Evolutionary conservation across 139 green algal species (phyloP).

Genomic region (Monoraphidium neglectum): DNA sequence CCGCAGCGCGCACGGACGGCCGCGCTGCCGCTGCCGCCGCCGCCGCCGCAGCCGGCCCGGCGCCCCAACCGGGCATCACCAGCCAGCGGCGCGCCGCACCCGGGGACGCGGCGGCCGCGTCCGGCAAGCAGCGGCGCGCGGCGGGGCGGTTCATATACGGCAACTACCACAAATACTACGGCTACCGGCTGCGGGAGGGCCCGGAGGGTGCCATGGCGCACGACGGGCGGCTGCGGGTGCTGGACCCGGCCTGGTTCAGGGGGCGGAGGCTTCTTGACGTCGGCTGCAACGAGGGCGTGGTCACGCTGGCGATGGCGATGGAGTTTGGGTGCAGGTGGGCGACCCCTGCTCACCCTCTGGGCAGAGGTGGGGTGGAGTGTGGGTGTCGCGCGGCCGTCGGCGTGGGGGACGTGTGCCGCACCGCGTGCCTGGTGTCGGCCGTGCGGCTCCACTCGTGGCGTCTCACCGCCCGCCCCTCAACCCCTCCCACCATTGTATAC

Average conservation of each 20-base stretch:
- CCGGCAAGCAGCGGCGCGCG: not conserved
- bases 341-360: too few relatives aligned
- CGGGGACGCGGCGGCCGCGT: not conserved
- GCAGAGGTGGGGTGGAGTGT: too few relatives aligned
- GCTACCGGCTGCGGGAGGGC: constrained; percentile 58
- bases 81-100: not conserved
- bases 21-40: too few relatives aligned
- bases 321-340: constrained; percentile 41
- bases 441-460: too few relatives aligned
- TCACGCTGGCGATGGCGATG: constrained; percentile 77
- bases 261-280: constrained; percentile 79
- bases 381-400: too few relatives aligned
- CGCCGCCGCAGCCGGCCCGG: too few relatives aligned
- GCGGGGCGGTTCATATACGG: constrained; percentile 54
- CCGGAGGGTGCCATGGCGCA: constrained; percentile 36
- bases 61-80: not conserved
- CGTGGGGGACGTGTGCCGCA: too few relatives aligned
- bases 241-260: constrained; percentile 68
- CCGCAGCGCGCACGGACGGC: too few relatives aligned
- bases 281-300: constrained; percentile 92
- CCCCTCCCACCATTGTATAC: too few relatives aligned
- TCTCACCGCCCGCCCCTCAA: too few relatives aligned
- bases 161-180: constrained; percentile 91
- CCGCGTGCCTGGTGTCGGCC: too few relatives aligned
- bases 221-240: constrained; percentile 19